Base-by-base conservation (phyloP, 768 basidiomycete genomes). In the Agrocybe pediades region DNA sequence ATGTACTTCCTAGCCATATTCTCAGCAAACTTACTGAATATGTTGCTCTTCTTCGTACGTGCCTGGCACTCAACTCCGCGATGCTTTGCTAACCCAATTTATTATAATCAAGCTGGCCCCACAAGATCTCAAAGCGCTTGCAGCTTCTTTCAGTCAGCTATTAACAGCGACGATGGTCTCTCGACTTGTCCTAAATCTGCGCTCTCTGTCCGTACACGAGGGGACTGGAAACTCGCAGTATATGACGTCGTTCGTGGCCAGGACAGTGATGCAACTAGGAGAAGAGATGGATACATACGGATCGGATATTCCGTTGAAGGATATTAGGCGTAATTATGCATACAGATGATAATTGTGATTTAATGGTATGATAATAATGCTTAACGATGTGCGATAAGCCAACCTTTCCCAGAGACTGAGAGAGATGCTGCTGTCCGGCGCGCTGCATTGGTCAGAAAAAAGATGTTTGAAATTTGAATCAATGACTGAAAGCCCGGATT, bases 1-100 rank as follows among this genome's bases (percentile, higher is more conserved):
- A 29, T 56, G n/a, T 63, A 63, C 36, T 63, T 63, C 27, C 24
- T 56, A 3, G 51, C 51, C 16, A 61, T 63, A 19, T 58, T 60
- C 27, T 41, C 56, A 49, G 56, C 62, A 23, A 63, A 63, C 40
- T 42, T 61, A 4, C 17, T 63, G 36, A 63, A 63, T 42, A 61
- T 55, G 6, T 33, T 63, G 8, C 42, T 60, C 26, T 62, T 36
- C 41, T 61, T 61, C 27, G 62, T 63, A 27, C 58, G 62, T 56
- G 15, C 16, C 11, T 9, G 9, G 26, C 23, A 7, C 13, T 36
- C 33, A 15, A 36, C 11, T 36, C 11, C 33, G 4, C 33, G n/a
- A 5, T 15, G 13, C 33, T 36, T 9, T 15, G 4, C 11, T 13
- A 15, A n/a, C 13, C 11, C 3, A 5, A 5, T 23, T 23, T 36